Conservation (phyloP, 2,329 filamentous ascomycete species). For the Epichloe sibirici region DNA sequence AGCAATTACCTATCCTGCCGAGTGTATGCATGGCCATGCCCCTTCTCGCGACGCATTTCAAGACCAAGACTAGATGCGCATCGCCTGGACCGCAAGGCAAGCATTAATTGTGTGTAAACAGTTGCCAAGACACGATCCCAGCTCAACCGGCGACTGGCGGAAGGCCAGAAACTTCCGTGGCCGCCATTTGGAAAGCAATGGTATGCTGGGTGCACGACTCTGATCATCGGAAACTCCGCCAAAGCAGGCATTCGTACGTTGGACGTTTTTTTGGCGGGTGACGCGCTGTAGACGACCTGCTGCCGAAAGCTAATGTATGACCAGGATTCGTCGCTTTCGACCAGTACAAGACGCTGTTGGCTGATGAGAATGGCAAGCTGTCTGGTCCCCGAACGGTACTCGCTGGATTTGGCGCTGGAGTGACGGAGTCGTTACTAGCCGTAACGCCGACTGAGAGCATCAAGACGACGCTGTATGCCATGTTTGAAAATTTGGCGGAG, state of each 20-base stretch:
- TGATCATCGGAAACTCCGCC: constrained; percentile 92
- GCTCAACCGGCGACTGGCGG: constrained; percentile 72
- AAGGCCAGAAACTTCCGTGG: constrained; percentile 82
- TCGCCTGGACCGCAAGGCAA: constrained; percentile 1
- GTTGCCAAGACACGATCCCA: constrained; percentile 93
- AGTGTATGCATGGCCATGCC: constrained; percentile 48
- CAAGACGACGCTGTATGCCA: constrained; percentile 72
- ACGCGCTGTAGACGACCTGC: background rate
- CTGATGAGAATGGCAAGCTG: constrained; percentile 76
- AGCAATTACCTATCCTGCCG: constrained; percentile 86
- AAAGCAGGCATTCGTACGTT: constrained; percentile 85
- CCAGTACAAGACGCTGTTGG: constrained; percentile 74
- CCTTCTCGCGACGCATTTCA: background rate
- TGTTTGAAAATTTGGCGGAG: background rate
- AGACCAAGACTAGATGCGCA: background rate
- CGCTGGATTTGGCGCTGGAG: constrained; percentile 86
- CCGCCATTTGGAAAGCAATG: constrained; percentile 87
- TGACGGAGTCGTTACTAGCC: constrained; percentile 84
- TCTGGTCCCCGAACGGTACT: constrained; percentile 84
- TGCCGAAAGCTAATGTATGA: constrained; percentile 7
- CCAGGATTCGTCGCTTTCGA: constrained; percentile 81
- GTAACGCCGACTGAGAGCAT: constrained; percentile 97
- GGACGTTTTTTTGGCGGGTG: background rate
- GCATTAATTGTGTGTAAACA: constrained; percentile 19
- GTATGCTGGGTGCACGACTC: constrained; percentile 95